Conservation (phyloP, 768 basidiomycete species). For the Royoungia palumana region DNA sequence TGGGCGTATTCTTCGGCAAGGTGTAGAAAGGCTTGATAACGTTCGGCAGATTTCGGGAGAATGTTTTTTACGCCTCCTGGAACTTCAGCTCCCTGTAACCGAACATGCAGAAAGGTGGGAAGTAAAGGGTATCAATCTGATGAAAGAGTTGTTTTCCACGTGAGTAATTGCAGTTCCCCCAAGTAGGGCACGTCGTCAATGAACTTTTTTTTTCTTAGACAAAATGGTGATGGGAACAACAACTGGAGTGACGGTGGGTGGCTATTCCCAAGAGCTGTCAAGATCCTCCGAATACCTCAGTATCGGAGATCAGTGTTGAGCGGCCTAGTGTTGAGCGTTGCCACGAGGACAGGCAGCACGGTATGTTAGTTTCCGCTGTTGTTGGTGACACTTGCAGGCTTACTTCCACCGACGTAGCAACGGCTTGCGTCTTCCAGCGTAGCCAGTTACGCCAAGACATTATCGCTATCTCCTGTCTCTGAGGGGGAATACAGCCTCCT, state of each 20-base stretch:
- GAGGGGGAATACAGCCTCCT: conserved; percentile 44
- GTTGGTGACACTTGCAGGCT: conserved; percentile 10
- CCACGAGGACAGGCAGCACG: conserved; percentile 80
- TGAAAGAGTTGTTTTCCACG: conserved; percentile 55
- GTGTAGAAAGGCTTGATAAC: conserved; percentile 87
- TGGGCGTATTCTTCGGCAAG: conserved; percentile 78
- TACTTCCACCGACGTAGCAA: conserved; percentile 46
- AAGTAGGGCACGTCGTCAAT: conserved; percentile 1
- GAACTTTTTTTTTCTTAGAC: conserved; percentile 24
- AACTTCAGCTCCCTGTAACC: conserved; percentile 42
- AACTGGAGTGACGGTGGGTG: conserved; percentile 71
- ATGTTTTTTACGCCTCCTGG: conserved; percentile 52
- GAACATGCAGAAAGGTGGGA: conserved; percentile 46
- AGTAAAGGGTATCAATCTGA: conserved; percentile 43
- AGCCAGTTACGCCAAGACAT: conserved; percentile 48
- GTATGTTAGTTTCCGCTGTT: conserved; percentile 45
- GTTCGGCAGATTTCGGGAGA: conserved; percentile 79
- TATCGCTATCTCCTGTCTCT: conserved; percentile 41
- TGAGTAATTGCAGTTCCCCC: conserved; percentile 31
- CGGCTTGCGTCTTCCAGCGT: conserved; percentile 63
- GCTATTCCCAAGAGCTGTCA: conserved; percentile 73
- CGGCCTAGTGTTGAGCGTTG: conserved; percentile 76
- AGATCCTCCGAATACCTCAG: conserved; percentile 54
- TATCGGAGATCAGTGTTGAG: conserved; percentile 63
- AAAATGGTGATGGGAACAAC: conserved; percentile 27